Percentiles rank a stretch among this genome's conserved stretches.
Evolutionary conservation across 2,329 filamentous ascomycete species (phyloP).

Genomic region (Exophiala xenobiotica): DNA sequence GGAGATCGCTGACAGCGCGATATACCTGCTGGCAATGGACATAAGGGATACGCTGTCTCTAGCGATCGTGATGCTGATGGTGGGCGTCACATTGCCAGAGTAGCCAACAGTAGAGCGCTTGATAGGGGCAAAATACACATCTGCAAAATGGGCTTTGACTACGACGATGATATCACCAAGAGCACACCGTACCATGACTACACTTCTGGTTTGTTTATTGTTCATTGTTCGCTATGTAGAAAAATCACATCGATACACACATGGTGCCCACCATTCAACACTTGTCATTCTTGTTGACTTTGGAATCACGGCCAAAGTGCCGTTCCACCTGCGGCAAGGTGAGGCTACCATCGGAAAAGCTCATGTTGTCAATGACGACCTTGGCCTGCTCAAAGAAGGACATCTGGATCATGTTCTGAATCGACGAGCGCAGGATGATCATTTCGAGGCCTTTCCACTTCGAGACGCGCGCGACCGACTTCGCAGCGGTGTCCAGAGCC

Average conservation of each 20-base stretch:
- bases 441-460: slow-evolving; percentile 52
- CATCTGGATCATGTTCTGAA: slow-evolving; percentile 52
- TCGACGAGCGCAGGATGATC: slow-evolving; percentile 45
- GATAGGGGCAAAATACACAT: too few relatives aligned
- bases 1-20: too few relatives aligned
- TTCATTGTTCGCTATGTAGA: neutral
- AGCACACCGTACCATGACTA: neutral
- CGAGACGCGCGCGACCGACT: slow-evolving; percentile 42
- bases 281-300: slow-evolving; percentile 23
- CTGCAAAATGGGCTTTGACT: neutral
- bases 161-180: neutral
- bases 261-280: slow-evolving; percentile 8
- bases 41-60: too few relatives aligned
- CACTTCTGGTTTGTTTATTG: neutral
- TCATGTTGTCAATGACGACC: slow-evolving; percentile 43
- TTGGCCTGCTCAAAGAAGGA: slow-evolving; percentile 49
- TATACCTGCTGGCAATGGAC: too few relatives aligned
- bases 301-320: slow-evolving; percentile 27
- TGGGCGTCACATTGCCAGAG: too few relatives aligned
- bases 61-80: too few relatives aligned
- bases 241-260: neutral
- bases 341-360: slow-evolving; percentile 30
- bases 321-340: slow-evolving; percentile 29
- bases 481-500: slow-evolving; percentile 16
- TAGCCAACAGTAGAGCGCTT: neutral